Percentiles rank a stretch among this genome's conserved stretches.
Evolutionary conservation across 2,329 filamentous ascomycete species (phyloP).

Genomic region (Seiridium unicorne): DNA sequence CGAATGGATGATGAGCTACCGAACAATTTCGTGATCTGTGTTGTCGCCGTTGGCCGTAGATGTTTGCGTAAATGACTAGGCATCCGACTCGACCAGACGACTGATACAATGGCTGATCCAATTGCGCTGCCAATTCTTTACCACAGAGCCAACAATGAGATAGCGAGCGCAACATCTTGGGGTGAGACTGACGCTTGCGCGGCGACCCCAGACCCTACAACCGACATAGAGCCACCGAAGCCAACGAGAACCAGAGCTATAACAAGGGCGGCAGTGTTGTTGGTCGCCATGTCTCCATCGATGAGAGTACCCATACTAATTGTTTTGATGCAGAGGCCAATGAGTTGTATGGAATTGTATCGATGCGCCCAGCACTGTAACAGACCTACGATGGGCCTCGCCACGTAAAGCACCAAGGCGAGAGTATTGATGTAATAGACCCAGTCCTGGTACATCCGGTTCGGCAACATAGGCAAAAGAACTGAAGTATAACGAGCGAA

Average conservation of each 20-base stretch:
- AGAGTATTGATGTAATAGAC: too few species aligned
- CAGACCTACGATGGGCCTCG: too few species aligned
- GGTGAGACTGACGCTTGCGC: neutral
- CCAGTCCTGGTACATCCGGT: too few species aligned
- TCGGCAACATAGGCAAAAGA: too few species aligned
- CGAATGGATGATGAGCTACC: neutral
- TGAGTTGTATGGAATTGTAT: neutral
- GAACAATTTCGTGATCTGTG: neutral
- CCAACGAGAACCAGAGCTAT: neutral
- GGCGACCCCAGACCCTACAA: neutral
- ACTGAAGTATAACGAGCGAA: too few species aligned
- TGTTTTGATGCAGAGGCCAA: neutral
- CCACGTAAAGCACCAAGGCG: too few species aligned
- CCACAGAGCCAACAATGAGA: neutral
- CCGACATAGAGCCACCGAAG: neutral
- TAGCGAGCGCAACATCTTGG: neutral
- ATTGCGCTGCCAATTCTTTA: neutral
- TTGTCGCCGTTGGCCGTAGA: neutral
- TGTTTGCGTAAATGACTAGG: neutral
- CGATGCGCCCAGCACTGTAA: too few species aligned
- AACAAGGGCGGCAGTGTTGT: neutral
- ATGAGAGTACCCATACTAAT: neutral
- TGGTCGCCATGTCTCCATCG: too few species aligned
- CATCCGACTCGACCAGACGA: neutral
- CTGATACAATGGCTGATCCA: neutral